Base-by-base conservation (phyloP, 179 eudicot genomes). In the Spinacia oleracea region DNA sequence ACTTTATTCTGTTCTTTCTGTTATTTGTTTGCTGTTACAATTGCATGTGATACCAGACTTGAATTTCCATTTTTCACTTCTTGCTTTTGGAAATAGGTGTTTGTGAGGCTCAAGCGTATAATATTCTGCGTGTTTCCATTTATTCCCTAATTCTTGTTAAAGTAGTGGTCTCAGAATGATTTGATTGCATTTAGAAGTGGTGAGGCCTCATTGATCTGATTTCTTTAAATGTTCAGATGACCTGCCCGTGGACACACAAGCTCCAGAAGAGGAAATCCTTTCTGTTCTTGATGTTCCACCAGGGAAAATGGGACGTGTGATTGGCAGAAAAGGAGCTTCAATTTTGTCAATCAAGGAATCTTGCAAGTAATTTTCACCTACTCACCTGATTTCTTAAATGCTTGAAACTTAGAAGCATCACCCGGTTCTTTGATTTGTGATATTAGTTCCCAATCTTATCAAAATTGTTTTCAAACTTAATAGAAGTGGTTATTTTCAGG, bases 251-350 rank as follows among this genome's bases (percentile, higher is more conserved):
- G 91, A 89, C 35, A 85, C 83, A n/a, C 63, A 84, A 79, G 81
- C 83, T 80, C 85, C 84, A 1, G 98, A 95, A 80, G 87, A 84
- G 77, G 97, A 95, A 79, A 85, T 89, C 79, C 82, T 95, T 59
- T 93, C 95, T 46, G 93, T 91, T 65, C 88, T 93, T 75, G 89
- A 95, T 84, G 95, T 93, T 67, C 95, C 98, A 27, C 91, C 86
- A 1, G 96, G 96, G 7, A 91, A 92, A 86, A 94, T 94, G 98
- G 98, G 98, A 70, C 83, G 88, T 74, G 81, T 93, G 60, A 95
- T 95, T 75, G 98, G 97, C 64, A 85, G 85, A 72, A 91, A 84
- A 82, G 97, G 98, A 78, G 88, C 88, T 89, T 85, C 91, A 8
- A 95, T 93, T 84, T 83, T 90, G 89, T 82, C 92, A 60, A 86